These are phyloP conservation scores for Ramularia endophylla DNA, from an alignment of 2,329 filamentous ascomycete genomes.

Conservation along the genomic window DNA sequence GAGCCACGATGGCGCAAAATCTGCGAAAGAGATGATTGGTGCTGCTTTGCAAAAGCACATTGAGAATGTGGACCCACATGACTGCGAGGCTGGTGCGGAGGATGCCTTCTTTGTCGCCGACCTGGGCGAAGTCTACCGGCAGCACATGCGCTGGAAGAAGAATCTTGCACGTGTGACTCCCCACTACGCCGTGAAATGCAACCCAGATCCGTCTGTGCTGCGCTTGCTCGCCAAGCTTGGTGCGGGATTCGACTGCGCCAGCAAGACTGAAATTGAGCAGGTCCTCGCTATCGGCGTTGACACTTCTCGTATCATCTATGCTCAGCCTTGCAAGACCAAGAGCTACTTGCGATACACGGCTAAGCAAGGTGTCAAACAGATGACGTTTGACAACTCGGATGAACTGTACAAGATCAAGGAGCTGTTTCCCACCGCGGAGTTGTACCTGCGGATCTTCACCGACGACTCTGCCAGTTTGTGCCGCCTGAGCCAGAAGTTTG, in stretches of 20 bases:
- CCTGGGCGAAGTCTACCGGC: constrained; percentile 96
- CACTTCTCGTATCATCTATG: constrained; percentile 92
- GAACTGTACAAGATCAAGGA: constrained; percentile 98
- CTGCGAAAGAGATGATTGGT: constrained; percentile 75
- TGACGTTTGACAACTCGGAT: constrained; percentile 99
- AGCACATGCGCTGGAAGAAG: constrained; percentile 97
- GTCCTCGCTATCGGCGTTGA: constrained; percentile 77
- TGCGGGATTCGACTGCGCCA: constrained; percentile 96
- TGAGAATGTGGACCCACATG: constrained; percentile 75
- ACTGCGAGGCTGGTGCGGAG: constrained; percentile 86
- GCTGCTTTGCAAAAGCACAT: constrained; percentile 82
- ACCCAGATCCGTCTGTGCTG: constrained; percentile 85
- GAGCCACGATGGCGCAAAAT: constrained; percentile 45
- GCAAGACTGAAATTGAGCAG: constrained; percentile 94
- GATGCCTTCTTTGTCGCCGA: constrained; percentile 98
- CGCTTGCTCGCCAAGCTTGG: constrained; percentile 81
- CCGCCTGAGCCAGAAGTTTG: constrained; percentile 95
- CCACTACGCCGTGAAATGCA: constrained; percentile 99
- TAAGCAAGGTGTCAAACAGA: constrained; percentile 81
- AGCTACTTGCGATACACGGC: constrained; percentile 92
- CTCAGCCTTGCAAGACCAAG: constrained; percentile 99
- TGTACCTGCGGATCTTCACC: constrained; percentile 90
- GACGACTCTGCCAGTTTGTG: constrained; percentile 94
- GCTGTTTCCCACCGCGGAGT: constrained; percentile 80
- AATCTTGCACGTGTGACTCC: constrained; percentile 88